Evolutionary conservation across 495 filamentous ascomycete genomes (phyloP).

Genomic region (Penicillium pancosmium): DNA sequence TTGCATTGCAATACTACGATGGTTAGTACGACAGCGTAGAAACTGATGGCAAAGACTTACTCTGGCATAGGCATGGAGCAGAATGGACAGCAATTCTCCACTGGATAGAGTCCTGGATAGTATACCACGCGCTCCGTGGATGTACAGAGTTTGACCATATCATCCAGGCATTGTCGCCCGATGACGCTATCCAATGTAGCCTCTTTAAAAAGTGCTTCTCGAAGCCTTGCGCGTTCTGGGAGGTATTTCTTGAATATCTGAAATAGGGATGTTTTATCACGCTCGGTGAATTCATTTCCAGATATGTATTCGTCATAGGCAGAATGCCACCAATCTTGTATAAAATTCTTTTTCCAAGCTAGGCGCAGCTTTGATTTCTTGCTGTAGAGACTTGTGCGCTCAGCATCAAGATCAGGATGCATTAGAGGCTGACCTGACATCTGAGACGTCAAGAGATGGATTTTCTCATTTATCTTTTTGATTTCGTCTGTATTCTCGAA

Average conservation of each 20-base stretch:
- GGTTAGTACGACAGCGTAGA: no score
- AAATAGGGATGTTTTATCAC: slow-evolving; percentile 21
- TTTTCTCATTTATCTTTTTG: slow-evolving; percentile 19
- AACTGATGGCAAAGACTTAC: no score
- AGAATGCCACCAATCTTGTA: slow-evolving; percentile 24
- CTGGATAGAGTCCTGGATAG: no score
- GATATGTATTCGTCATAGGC: slow-evolving; percentile 24
- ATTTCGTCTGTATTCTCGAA: slow-evolving; percentile 19
- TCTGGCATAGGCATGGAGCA: no score
- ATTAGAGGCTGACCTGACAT: slow-evolving; percentile 14
- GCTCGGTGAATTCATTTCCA: slow-evolving; percentile 23
- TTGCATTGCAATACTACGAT: no score
- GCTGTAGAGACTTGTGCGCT: slow-evolving; percentile 21
- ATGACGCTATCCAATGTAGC: slow-evolving; percentile 19
- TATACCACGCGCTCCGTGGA: no score
- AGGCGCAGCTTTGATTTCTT: slow-evolving; percentile 21
- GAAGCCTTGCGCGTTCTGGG: slow-evolving; percentile 14
- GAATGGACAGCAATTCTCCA: no score
- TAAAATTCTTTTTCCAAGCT: slow-evolving; percentile 13
- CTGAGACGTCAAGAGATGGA: slow-evolving; percentile 14
- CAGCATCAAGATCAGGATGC: slow-evolving; percentile 9
- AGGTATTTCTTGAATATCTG: slow-evolving; percentile 26
- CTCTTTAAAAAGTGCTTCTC: slow-evolving; percentile 18
- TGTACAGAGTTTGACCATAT: slow-evolving; percentile 11
- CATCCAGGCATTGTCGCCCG: slow-evolving; percentile 19